Conservation (phyloP, 441 rosid genomes). For the Manihot esculenta region DNA sequence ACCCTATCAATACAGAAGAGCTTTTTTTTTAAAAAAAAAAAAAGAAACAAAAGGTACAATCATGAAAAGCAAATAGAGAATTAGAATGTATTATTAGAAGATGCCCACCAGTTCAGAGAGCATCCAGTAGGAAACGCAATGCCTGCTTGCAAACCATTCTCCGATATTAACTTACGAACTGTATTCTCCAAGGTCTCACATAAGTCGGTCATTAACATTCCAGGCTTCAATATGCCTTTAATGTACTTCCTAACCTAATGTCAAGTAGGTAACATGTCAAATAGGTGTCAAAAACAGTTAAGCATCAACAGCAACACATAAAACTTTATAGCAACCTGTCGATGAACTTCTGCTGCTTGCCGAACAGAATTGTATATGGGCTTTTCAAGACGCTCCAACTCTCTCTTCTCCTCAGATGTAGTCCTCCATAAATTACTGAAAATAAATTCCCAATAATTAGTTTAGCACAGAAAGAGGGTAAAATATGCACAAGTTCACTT, state of each 20-base stretch:
- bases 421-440: conserved; percentile 89
- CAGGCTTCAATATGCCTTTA: conserved; percentile 78
- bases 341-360: conserved; percentile 98
- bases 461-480: neutral
- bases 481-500: neutral
- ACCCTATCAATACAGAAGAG: conserved; percentile 50
- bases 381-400: conserved; percentile 79
- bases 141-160: conserved; percentile 96
- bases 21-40: too few relatives aligned
- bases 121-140: conserved; percentile 99
- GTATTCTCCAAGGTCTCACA: conserved; percentile 89
- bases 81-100: conserved; percentile 3
- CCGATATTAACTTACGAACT: conserved; percentile 85
- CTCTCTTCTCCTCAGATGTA: conserved; percentile 96
- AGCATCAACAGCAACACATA: neutral
- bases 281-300: conserved; percentile 4
- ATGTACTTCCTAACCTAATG: conserved; percentile 81
- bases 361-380: conserved; percentile 88
- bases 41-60: conserved; percentile 16
- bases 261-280: conserved; percentile 18
- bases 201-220: conserved; percentile 92
- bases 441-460: conserved; percentile 4
- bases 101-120: conserved; percentile 77
- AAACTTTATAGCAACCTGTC: conserved; percentile 57
- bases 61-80: conserved; percentile 2